phyloP scores from a whole-genome alignment of 208 protist genomes.

The Naegleria lovaniensis region DNA sequence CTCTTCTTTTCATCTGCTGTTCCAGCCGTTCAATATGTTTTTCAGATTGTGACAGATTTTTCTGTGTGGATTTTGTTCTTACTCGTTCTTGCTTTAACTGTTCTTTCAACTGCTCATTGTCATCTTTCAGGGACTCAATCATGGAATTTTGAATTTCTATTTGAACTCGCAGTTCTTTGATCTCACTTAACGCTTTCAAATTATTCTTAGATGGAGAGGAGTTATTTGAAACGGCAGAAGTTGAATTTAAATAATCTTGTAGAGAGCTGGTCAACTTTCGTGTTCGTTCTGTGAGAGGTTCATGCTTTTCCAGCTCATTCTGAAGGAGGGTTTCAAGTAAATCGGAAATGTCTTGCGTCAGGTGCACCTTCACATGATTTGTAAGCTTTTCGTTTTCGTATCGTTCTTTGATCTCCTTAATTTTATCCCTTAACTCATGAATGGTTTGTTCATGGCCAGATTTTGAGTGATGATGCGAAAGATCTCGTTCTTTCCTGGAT shows the following conservation, averaged over 20 bases:
- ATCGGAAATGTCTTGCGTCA: not conserved
- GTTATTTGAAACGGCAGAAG: not conserved
- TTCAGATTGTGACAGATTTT: not conserved
- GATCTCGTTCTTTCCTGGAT: not conserved
- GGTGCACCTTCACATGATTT: not conserved
- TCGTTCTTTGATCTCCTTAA: not conserved
- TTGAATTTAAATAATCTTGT: not conserved
- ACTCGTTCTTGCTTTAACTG: not conserved
- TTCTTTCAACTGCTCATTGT: not conserved
- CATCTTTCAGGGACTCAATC: not conserved
- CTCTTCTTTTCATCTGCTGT: not conserved
- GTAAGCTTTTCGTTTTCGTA: not conserved
- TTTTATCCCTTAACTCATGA: not conserved
- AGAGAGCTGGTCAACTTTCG: not conserved
- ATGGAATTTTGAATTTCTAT: not conserved
- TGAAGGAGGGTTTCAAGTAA: not conserved
- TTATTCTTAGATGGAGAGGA: no score
- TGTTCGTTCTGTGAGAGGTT: not conserved
- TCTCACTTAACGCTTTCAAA: not conserved
- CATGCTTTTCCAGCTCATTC: not conserved
- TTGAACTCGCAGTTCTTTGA: not conserved
- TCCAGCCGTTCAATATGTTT: not conserved
- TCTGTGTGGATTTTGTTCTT: not conserved
- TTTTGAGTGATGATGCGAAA: no score
- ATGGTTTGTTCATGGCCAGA: not conserved